Percentiles rank a stretch among this genome's conserved stretches.
phyloP scores from a whole-genome alignment of 768 basidiomycete species.

The Suillus spraguei region DNA sequence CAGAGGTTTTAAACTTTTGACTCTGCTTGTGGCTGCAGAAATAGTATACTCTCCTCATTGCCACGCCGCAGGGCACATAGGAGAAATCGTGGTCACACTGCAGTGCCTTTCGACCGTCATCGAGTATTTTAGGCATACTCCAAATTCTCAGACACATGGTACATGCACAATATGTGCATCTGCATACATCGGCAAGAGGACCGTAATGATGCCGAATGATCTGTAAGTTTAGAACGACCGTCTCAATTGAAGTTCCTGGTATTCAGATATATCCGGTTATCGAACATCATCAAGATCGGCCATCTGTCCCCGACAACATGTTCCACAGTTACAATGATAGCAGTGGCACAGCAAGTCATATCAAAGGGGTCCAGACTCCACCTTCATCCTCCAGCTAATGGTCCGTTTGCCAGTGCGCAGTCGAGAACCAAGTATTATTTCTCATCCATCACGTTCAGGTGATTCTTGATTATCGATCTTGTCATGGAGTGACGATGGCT shows the following conservation, averaged over 20 bases:
- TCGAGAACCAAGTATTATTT: slow-evolving; percentile 11
- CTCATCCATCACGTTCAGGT: not conserved
- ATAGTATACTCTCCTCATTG: slow-evolving; percentile 41
- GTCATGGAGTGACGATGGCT: slow-evolving; percentile 18
- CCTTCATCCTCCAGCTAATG: slow-evolving; percentile 15
- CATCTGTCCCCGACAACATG: slow-evolving; percentile 20
- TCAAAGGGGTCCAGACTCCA: slow-evolving; percentile 27
- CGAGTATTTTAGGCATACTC: not conserved
- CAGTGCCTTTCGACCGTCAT: not conserved
- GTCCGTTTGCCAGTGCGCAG: slow-evolving; percentile 23
- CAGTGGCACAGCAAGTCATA: slow-evolving; percentile 26
- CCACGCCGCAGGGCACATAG: slow-evolving; percentile 29
- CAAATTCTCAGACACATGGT: not conserved
- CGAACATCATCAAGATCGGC: slow-evolving; percentile 19
- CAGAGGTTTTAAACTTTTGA: slow-evolving; percentile 26
- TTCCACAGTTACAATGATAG: slow-evolving; percentile 16
- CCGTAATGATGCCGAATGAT: not conserved
- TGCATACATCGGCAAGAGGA: not conserved
- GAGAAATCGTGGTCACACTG: not conserved
- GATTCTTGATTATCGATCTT: slow-evolving; percentile 23
- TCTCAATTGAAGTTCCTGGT: slow-evolving; percentile 24
- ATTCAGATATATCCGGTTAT: slow-evolving; percentile 15
- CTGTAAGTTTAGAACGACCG: slow-evolving; percentile 3
- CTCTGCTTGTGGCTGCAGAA: slow-evolving; percentile 38
- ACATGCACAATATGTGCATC: not conserved